phyloP scores from a whole-genome alignment of 306 rosid genomes.

The Astragalus glycyphyllos region DNA sequence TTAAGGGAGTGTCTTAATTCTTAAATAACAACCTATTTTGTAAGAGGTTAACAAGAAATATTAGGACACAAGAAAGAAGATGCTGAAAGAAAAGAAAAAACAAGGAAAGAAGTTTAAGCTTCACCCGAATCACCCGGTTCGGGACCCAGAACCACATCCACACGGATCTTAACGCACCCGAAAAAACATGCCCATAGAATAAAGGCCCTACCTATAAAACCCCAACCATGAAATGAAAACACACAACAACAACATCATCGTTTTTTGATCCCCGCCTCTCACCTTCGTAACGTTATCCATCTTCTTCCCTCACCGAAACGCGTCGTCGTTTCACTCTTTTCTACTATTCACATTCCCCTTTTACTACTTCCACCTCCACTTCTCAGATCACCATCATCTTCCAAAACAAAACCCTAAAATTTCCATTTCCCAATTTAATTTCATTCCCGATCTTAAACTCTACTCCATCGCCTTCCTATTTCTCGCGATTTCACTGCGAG shows the following conservation, averaged over 20 bases:
- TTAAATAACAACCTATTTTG: too few relatives aligned
- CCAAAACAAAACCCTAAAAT: constrained; percentile 36
- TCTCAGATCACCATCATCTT: constrained; percentile 28
- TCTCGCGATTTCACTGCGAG: too few relatives aligned
- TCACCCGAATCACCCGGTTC: too few relatives aligned
- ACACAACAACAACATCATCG: background rate
- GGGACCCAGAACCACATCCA: too few relatives aligned
- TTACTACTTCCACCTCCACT: background rate
- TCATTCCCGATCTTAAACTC: constrained; percentile 29
- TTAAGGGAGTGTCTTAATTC: too few relatives aligned
- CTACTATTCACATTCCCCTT: background rate
- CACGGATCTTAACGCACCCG: too few relatives aligned
- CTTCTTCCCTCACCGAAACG: constrained; percentile 5
- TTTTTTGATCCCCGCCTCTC: constrained; percentile 26
- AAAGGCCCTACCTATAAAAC: constrained; percentile 8
- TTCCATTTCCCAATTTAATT: background rate
- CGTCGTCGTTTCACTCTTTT: background rate
- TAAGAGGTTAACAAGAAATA: too few relatives aligned
- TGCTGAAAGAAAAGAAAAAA: too few relatives aligned
- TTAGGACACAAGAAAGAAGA: too few relatives aligned
- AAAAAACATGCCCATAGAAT: too few relatives aligned
- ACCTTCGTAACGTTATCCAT: background rate
- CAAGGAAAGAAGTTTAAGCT: too few relatives aligned
- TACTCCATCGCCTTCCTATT: background rate
- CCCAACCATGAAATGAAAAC: background rate